A percentile compares a stretch with the other conserved stretches of the same genome.
phyloP scores from a whole-genome alignment of 371 early-diverging fungal genomes.

The Saksenaea vasiformis region DNA sequence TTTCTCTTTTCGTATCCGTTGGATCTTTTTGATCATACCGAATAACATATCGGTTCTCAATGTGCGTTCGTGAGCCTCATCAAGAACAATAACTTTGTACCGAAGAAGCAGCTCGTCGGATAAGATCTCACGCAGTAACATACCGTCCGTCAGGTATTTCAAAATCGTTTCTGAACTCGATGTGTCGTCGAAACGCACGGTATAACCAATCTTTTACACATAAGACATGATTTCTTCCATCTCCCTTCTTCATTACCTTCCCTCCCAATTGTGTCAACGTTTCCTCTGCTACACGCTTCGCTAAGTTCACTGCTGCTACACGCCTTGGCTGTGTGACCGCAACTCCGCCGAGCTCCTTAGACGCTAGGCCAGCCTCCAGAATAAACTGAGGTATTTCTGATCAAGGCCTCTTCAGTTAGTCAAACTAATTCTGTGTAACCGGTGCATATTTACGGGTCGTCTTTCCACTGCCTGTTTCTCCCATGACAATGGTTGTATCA shows the following conservation, averaged over 20 bases:
- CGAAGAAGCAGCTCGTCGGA: conserved; percentile 75
- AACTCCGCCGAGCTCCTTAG: conserved; percentile 63
- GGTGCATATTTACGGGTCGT: conserved; percentile 53
- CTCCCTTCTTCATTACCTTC: conserved; percentile 31
- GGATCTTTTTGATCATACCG: conserved; percentile 89
- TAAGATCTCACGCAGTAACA: conserved; percentile 93
- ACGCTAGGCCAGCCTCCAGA: conserved; percentile 69
- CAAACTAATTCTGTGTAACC: neutral
- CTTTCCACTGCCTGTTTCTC: conserved; percentile 69
- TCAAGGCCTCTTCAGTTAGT: neutral
- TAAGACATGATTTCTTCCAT: neutral
- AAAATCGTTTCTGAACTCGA: conserved; percentile 84
- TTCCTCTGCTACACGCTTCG: conserved; percentile 92
- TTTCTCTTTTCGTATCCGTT: conserved; percentile 63
- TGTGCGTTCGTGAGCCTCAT: conserved; percentile 99
- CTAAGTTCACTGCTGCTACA: conserved; percentile 97
- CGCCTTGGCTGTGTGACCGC: conserved; percentile 97
- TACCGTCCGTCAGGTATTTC: conserved; percentile 98
- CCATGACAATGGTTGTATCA: conserved; percentile 62
- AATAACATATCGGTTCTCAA: conserved; percentile 96
- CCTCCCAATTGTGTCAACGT: conserved; percentile 78
- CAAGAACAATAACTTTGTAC: conserved; percentile 92
- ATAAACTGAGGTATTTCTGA: conserved; percentile 90
- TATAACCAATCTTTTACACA: conserved; percentile 78
- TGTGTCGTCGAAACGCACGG: conserved; percentile 95